Evolutionary conservation across 331 rosid genomes (phyloP), one percentile per base, ranked within the genome.

Genomic region (Malus hybrid): DNA sequence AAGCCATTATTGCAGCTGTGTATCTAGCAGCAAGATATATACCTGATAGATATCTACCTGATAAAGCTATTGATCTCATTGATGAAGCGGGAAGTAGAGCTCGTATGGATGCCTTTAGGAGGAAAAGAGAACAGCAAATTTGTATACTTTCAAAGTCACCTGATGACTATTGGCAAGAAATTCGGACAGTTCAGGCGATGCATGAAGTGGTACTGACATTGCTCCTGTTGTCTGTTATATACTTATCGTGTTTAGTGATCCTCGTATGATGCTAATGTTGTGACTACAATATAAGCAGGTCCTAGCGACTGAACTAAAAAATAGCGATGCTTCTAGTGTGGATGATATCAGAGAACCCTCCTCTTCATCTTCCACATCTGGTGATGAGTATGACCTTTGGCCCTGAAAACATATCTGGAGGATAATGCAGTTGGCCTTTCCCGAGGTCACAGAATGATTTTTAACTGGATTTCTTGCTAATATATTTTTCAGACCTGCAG

Each of bases 51-150:
- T 86, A 88, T 85, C 98, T 93, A 70, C 98, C 98, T 46, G 98
- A 93, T 82, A 93, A 93, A 89, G 98, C 98, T 77, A 88, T 91
- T 71, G 98, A 91, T 84, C 96, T 93, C 78, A 87, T 93, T 73
- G 98, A 93, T 77, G 98, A 93, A 81, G 98, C 98, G 4, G 98
- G 98, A 82, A 93, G 98, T 77, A 91, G 90, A 81, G 97, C 96
- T 87, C 83, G 86, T 73, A 93, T 93, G 71, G 97, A 88, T 76
- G 87, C 91, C 78, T 89, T 82, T 72, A 89, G 71, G 86, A 85
- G 71, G 82, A 93, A 78, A 85, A 89, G 73, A 80, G 89, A 90
- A 70, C 69, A 77, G 73, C 83, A 82, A 72, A 71, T 74, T 78
- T 54, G 85, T 74, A 77, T 93, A 75, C 93, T 93, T 79, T 88